Percentiles rank a stretch among this genome's conserved stretches.
These are phyloP conservation scores for Crithidia brevicula DNA, from an alignment of 208 protist genomes.

Conservation along the genomic window DNA sequence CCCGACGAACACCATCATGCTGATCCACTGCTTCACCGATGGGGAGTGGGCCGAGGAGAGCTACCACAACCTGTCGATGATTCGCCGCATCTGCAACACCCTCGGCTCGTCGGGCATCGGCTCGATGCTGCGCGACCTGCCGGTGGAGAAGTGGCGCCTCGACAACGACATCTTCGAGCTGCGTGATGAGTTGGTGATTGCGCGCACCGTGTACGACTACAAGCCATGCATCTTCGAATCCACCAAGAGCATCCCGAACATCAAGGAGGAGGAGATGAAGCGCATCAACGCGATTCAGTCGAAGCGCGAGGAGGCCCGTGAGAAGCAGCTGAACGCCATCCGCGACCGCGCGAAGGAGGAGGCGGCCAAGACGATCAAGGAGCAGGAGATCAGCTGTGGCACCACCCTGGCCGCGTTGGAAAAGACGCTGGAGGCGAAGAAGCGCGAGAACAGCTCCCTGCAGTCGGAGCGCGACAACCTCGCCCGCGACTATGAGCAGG, in stretches of 20 bases:
- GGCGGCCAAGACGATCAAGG: constrained; percentile 69
- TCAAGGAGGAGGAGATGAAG: constrained; percentile 89
- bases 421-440: constrained; percentile 79
- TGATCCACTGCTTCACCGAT: constrained; percentile 87
- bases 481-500: constrained; percentile 85
- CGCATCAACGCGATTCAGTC: constrained; percentile 77
- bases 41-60: constrained; percentile 87
- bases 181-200: constrained; percentile 87
- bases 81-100: constrained; percentile 79
- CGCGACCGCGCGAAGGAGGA: constrained; percentile 77
- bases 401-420: constrained; percentile 80
- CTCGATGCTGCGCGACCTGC: constrained; percentile 86
- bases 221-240: constrained; percentile 89
- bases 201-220: constrained; percentile 90
- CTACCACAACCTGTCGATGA: constrained; percentile 87
- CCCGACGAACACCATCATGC: constrained; percentile 77
- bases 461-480: constrained; percentile 79
- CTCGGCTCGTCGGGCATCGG: constrained; percentile 83
- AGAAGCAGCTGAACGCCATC: constrained; percentile 75
- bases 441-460: constrained; percentile 76
- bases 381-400: constrained; percentile 80
- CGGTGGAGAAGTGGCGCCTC: constrained; percentile 91
- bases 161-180: constrained; percentile 91
- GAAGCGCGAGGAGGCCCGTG: constrained; percentile 76
- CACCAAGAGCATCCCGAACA: constrained; percentile 82